Evolutionary conservation across 352 stramenopile species (phyloP).

Genomic region (Phytophthora cactorum): DNA sequence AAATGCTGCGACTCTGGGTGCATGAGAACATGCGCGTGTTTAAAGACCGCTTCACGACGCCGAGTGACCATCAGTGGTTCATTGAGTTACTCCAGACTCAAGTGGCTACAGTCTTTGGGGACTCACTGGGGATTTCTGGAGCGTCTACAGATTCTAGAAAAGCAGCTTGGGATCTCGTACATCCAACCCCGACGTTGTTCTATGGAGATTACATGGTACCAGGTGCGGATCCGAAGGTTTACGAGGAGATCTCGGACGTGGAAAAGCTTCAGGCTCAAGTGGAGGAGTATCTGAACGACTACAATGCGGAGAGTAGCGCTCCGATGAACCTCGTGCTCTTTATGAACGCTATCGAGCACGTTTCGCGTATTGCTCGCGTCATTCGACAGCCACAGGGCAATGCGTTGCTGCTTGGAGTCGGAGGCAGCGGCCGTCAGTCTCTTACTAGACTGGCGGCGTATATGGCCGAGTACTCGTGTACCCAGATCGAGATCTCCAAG

Average conservation of each 20-base stretch:
- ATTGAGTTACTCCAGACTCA: conserved; percentile 70
- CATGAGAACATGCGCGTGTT: conserved; percentile 91
- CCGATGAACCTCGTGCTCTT: conserved; percentile 92
- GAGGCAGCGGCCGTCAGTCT: conserved; percentile 92
- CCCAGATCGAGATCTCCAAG: conserved; percentile 96
- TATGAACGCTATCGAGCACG: conserved; percentile 90
- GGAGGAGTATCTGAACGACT: conserved; percentile 89
- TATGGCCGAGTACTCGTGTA: conserved; percentile 93
- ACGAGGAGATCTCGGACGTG: conserved; percentile 92
- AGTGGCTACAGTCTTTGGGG: conserved; percentile 59
- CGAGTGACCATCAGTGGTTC: conserved; percentile 81
- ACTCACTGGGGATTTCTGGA: conserved; percentile 40
- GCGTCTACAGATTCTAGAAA: conserved; percentile 34
- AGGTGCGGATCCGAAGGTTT: conserved; percentile 90
- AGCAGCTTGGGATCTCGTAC: conserved; percentile 67
- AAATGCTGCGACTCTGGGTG: conserved; percentile 79
- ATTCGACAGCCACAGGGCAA: conserved; percentile 91
- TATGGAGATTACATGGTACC: conserved; percentile 95
- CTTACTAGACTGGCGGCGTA: conserved; percentile 92
- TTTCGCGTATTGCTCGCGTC: conserved; percentile 82
- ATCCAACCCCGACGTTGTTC: conserved; percentile 68
- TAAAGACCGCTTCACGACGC: conserved; percentile 86
- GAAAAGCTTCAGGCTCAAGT: conserved; percentile 82
- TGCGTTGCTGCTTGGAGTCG: conserved; percentile 93
- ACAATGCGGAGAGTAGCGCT: conserved; percentile 87